Conservation (phyloP, 1,284 basidiomycete genomes). For the Ustilago cynodontis region DNA sequence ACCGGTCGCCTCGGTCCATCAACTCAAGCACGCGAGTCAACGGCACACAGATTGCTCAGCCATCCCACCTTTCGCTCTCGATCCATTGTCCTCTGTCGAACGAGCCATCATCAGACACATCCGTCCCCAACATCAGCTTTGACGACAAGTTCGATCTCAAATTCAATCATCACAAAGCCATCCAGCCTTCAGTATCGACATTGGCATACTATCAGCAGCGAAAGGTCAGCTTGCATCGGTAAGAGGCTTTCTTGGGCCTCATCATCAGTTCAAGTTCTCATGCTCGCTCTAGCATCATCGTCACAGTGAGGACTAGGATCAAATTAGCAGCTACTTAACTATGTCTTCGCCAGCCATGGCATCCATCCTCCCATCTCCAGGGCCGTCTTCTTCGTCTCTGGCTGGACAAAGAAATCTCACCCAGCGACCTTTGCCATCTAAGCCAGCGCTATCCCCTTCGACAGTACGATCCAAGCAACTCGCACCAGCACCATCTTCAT, state of each 20-base stretch:
- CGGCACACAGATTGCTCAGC: slow-evolving; percentile 10
- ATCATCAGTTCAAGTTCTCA: neutral
- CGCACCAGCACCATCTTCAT: slow-evolving; percentile 8
- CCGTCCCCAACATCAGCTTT: neutral
- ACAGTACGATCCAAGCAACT: slow-evolving; percentile 9
- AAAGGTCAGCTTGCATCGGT: neutral
- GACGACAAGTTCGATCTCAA: neutral
- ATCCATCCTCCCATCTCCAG: slow-evolving; percentile 23
- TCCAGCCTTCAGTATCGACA: neutral
- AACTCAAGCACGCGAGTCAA: neutral
- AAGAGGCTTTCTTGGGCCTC: neutral
- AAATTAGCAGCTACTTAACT: neutral
- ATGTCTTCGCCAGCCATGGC: slow-evolving; percentile 42
- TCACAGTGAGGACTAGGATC: neutral
- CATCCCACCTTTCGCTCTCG: slow-evolving; percentile 11
- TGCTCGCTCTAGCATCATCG: neutral
- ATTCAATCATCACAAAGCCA: neutral
- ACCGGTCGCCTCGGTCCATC: slow-evolving; percentile 15
- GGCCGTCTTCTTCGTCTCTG: slow-evolving; percentile 20
- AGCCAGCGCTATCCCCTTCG: neutral
- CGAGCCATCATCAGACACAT: neutral
- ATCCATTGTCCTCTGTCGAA: neutral
- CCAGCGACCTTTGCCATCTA: slow-evolving; percentile 14
- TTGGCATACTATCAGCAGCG: neutral
- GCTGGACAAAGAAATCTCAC: slow-evolving; percentile 26